Conservation (phyloP, 2,329 filamentous ascomycete genomes). For the Raffaelea deltoideospora region DNA sequence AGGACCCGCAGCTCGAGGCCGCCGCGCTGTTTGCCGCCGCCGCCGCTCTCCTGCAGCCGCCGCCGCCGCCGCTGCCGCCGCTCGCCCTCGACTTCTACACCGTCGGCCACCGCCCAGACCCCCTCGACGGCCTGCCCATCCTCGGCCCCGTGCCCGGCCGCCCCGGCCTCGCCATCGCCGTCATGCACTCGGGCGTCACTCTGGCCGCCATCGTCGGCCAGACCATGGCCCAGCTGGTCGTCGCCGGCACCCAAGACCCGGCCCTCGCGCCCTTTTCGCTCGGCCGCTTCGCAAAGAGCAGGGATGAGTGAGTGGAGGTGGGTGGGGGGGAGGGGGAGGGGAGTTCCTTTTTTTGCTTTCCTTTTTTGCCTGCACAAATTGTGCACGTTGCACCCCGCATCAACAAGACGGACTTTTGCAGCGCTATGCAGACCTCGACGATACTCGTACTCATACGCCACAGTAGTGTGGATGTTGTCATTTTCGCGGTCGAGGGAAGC, state of each 20-base stretch:
- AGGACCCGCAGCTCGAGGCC: constrained; percentile 10
- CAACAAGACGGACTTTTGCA: no score
- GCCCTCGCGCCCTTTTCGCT: constrained; percentile 1
- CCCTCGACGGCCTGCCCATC: constrained; percentile 15
- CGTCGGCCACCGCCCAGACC: constrained; percentile 13
- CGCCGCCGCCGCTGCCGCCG: background rate
- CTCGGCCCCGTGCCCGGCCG: constrained; percentile 13
- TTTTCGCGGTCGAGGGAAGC: no score
- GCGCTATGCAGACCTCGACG: no score
- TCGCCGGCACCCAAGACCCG: constrained; percentile 1
- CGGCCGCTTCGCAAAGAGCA: constrained; percentile 2
- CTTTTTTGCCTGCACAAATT: no score
- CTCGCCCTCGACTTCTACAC: constrained; percentile 16
- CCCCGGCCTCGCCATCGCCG: constrained; percentile 14
- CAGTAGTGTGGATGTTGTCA: no score
- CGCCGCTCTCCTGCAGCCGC: constrained; percentile 7
- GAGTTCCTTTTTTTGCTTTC: no score
- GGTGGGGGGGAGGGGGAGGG: no score
- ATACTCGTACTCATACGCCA: no score
- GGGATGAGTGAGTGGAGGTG: no score
- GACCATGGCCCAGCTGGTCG: constrained; percentile 2
- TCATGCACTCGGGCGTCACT: constrained; percentile 18
- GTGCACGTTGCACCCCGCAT: no score
- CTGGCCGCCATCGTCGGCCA: constrained; percentile 14
- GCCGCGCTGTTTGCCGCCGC: constrained; percentile 11